A percentile compares a stretch with the other conserved stretches of the same genome.
Evolutionary conservation across 441 rosid species (phyloP).

Genomic region (Macaranga tanarius): DNA sequence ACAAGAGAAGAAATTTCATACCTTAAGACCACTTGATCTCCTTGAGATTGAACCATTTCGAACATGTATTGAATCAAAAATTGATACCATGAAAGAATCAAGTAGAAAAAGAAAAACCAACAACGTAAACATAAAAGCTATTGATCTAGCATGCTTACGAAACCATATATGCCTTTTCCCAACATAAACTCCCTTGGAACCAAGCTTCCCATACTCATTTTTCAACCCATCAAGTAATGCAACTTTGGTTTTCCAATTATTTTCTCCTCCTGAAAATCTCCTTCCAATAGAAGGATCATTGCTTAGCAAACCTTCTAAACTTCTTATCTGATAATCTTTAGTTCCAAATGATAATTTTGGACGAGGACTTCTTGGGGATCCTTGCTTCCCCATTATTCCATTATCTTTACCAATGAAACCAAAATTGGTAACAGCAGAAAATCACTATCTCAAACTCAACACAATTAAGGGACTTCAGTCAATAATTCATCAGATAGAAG

Average conservation of each 20-base stretch:
- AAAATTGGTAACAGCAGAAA: not conserved
- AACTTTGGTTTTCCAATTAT: slow-evolving; percentile 38
- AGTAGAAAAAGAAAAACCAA: slow-evolving; percentile 52
- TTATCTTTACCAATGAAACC: slow-evolving; percentile 13
- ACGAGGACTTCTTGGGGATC: slow-evolving; percentile 42
- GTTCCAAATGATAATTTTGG: slow-evolving; percentile 31
- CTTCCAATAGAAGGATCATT: slow-evolving; percentile 57
- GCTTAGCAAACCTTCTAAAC: slow-evolving; percentile 41
- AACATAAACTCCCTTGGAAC: slow-evolving; percentile 41
- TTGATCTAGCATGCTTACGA: slow-evolving; percentile 43
- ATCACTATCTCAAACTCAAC: slow-evolving; percentile 3
- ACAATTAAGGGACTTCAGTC: not conserved
- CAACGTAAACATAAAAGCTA: slow-evolving; percentile 48
- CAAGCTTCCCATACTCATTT: slow-evolving; percentile 44
- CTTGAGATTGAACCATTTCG: slow-evolving; percentile 40
- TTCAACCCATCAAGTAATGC: slow-evolving; percentile 44
- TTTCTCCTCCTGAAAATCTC: slow-evolving; percentile 50
- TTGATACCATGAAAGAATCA: slow-evolving; percentile 63
- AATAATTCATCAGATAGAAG: not conserved
- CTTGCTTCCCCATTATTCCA: slow-evolving; percentile 52
- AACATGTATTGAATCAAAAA: slow-evolving; percentile 49
- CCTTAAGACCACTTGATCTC: slow-evolving; percentile 39
- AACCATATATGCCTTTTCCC: slow-evolving; percentile 58
- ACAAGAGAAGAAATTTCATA: slow-evolving; percentile 25
- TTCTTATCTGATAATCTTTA: slow-evolving; percentile 33